These are phyloP conservation scores for Omphalotus guepiniiformis DNA, from an alignment of 768 basidiomycete species.

Conservation along the genomic window DNA sequence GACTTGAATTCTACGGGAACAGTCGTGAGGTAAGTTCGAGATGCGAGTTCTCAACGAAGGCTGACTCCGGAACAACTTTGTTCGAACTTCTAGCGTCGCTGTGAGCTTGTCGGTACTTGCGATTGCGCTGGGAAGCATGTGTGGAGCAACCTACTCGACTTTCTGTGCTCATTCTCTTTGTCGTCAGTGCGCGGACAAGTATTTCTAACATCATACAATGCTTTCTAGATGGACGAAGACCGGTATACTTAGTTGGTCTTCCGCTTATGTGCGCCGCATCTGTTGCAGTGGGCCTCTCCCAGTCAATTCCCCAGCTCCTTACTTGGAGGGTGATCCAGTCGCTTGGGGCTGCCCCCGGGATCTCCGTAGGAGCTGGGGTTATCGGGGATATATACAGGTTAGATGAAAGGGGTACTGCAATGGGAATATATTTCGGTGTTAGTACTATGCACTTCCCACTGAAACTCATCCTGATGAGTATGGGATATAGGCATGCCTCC, in stretches of 20 bases:
- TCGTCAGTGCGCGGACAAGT: too few relatives aligned
- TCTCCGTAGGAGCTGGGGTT: constrained; percentile 52
- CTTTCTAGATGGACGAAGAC: constrained; percentile 58
- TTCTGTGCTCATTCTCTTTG: too few relatives aligned
- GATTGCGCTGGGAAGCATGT: constrained; percentile 1
- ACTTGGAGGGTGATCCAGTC: constrained; percentile 64
- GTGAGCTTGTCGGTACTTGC: constrained; percentile 7
- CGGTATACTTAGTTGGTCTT: constrained; percentile 53
- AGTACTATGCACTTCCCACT: constrained; percentile 4
- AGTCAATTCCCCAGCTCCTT: constrained; percentile 42
- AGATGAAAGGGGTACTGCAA: constrained; percentile 56
- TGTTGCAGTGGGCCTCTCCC: constrained; percentile 50
- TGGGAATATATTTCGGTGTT: constrained; percentile 57
- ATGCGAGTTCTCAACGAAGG: too few relatives aligned
- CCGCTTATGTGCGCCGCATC: constrained; percentile 58
- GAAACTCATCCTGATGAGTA: not conserved
- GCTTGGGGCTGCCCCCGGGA: constrained; percentile 53
- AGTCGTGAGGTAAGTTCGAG: constrained; percentile 46
- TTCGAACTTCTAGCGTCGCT: not conserved
- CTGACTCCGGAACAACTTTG: not conserved
- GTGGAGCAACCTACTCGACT: constrained; percentile 5
- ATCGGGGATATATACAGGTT: constrained; percentile 65
- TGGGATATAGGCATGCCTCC: constrained; percentile 48
- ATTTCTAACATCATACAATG: too few relatives aligned
- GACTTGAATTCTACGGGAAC: constrained; percentile 57